Evolutionary conservation across 208 protist species (phyloP).

Genomic region (Novymonas esmeraldas): DNA sequence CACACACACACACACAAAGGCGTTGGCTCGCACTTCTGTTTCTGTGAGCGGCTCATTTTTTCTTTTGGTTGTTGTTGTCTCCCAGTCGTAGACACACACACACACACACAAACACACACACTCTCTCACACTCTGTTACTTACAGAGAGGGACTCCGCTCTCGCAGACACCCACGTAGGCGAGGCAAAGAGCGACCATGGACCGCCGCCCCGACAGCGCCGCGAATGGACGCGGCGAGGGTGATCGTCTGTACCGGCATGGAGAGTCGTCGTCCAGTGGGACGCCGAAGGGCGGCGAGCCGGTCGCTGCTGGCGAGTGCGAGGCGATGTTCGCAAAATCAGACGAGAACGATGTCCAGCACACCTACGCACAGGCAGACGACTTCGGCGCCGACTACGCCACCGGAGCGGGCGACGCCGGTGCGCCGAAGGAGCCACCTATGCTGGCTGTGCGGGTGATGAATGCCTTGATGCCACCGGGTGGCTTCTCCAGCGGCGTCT

Average conservation of each 20-base stretch:
- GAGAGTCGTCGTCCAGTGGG: background rate
- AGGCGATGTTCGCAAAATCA: background rate
- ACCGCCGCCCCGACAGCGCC: background rate
- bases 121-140: too few relatives aligned
- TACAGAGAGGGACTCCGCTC: too few relatives aligned
- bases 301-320: background rate
- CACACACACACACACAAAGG: too few relatives aligned
- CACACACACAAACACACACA: too few relatives aligned
- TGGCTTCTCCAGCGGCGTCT: slow-evolving; percentile 52
- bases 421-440: background rate
- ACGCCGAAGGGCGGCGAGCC: background rate
- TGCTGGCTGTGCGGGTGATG: slow-evolving; percentile 2
- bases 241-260: background rate
- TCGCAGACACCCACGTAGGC: too few relatives aligned
- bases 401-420: background rate
- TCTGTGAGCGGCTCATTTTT: too few relatives aligned
- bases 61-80: too few relatives aligned
- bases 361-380: slow-evolving; percentile 12
- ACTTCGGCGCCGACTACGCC: background rate
- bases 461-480: slow-evolving; percentile 40
- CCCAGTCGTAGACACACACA: too few relatives aligned
- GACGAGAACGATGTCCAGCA: slow-evolving; percentile 14
- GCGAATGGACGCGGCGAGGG: background rate
- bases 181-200: slow-evolving; percentile 2
- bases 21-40: too few relatives aligned